Conservation (phyloP, 2,329 filamentous ascomycete genomes). For the Pezicula radicicola region DNA sequence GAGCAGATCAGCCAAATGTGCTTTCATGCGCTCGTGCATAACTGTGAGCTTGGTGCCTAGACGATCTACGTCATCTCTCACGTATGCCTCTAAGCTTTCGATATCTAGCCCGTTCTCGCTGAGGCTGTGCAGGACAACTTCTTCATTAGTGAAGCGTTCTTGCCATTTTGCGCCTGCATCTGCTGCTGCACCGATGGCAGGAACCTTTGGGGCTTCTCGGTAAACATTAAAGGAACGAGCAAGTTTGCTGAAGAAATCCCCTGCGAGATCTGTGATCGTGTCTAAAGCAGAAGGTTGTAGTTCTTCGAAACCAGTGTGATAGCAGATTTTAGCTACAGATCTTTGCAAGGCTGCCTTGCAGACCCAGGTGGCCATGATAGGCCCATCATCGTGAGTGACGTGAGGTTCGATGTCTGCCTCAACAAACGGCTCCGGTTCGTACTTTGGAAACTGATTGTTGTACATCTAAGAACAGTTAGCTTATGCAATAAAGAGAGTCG, state of each 20-base stretch:
- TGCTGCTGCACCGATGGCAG: constrained; percentile 40
- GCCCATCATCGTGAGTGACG: constrained; percentile 83
- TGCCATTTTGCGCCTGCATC: constrained; percentile 45
- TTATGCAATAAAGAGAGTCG: neutral
- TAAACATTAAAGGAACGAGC: constrained; percentile 78
- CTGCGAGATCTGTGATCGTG: constrained; percentile 82
- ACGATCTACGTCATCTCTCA: constrained; percentile 90
- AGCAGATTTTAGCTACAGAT: constrained; percentile 91
- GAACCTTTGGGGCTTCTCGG: constrained; percentile 75
- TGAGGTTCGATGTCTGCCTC: constrained; percentile 87
- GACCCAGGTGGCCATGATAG: constrained; percentile 79
- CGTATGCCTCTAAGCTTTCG: constrained; percentile 78
- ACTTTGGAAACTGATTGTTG: constrained; percentile 97
- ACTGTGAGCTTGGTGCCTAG: constrained; percentile 73
- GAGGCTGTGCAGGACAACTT: constrained; percentile 82
- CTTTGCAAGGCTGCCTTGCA: constrained; percentile 84
- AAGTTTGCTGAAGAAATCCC: constrained; percentile 86
- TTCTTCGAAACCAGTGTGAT: constrained; percentile 95
- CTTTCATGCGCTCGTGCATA: constrained; percentile 93
- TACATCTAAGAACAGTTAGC: constrained; percentile 63
- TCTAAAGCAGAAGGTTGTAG: constrained; percentile 94
- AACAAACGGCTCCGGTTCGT: constrained; percentile 82
- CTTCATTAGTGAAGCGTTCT: constrained; percentile 75
- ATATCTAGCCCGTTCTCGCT: constrained; percentile 82
- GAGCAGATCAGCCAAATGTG: constrained; percentile 86